Evolutionary conservation across 176 grass and related monocot genomes (phyloP).

Genomic region (Chrysopogon serrulatus): DNA sequence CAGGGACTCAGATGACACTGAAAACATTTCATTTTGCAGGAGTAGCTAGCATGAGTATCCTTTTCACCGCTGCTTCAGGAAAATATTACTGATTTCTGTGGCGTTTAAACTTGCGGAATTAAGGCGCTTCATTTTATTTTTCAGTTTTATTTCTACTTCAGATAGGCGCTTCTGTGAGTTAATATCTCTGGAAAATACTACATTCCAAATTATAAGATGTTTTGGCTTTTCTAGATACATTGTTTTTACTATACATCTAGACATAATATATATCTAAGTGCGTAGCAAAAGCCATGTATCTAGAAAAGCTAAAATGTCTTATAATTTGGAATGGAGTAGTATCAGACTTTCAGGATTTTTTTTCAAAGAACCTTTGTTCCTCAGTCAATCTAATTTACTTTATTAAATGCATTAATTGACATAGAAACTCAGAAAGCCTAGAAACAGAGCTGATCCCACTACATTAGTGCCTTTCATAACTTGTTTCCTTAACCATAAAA

Average conservation of each 20-base stretch:
- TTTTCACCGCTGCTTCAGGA: conserved; percentile 28
- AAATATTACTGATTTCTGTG: conserved; percentile 3
- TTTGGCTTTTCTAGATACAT: not conserved
- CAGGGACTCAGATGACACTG: conserved; percentile 95
- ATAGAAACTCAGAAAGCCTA: not conserved
- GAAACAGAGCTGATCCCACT: not conserved
- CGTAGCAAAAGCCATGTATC: not conserved
- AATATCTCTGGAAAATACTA: not conserved
- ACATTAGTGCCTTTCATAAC: not conserved
- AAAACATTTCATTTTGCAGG: conserved; percentile 99
- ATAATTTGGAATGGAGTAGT: not conserved
- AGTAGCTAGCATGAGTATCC: conserved; percentile 99
- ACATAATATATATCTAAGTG: not conserved
- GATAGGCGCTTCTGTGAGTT: not conserved
- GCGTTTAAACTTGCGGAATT: not conserved
- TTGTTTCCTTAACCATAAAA: conserved; percentile 46
- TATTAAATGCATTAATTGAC: not conserved
- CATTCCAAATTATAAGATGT: not conserved
- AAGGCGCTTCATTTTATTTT: not conserved
- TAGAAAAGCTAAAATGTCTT: not conserved
- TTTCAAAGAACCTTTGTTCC: not conserved
- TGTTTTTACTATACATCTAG: not conserved
- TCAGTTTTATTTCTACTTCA: not conserved
- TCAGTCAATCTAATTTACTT: not conserved
- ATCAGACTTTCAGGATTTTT: conserved; percentile 3